Evolutionary conservation across 1,139 yeast genomes (phyloP).

Genomic region (Kodamaea suecica): DNA sequence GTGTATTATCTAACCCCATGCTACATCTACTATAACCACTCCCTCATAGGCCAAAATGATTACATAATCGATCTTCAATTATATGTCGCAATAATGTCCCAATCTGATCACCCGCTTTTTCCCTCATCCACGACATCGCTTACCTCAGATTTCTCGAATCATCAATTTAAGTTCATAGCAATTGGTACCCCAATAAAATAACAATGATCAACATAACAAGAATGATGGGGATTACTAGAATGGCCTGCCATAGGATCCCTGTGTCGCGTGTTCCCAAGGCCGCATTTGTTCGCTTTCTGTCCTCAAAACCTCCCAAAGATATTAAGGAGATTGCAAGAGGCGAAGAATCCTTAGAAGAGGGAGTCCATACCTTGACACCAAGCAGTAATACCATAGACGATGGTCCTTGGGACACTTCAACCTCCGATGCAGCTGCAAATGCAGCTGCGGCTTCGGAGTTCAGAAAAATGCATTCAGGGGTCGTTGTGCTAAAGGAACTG

Average conservation of each 20-base stretch:
- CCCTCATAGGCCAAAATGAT: too few species aligned
- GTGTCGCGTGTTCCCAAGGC: background rate
- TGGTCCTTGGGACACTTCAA: too few species aligned
- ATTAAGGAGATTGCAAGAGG: too few species aligned
- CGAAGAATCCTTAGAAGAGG: too few species aligned
- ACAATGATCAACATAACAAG: background rate
- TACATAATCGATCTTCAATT: background rate
- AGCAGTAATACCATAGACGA: too few species aligned
- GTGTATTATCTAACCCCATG: too few species aligned
- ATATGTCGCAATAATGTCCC: too few species aligned
- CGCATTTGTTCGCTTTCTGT: conserved; percentile 6
- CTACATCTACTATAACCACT: too few species aligned
- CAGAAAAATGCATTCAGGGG: conserved; percentile 6
- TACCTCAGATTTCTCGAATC: background rate
- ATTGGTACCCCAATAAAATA: background rate
- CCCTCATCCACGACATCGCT: too few species aligned
- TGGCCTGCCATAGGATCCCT: background rate
- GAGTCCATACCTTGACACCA: too few species aligned
- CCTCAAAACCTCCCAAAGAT: conserved; percentile 14
- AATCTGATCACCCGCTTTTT: too few species aligned
- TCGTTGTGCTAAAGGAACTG: conserved; percentile 7
- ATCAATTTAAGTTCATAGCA: background rate
- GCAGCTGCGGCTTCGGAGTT: conserved; percentile 6
- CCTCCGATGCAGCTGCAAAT: conserved; percentile 6
- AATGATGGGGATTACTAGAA: background rate